phyloP scores from a whole-genome alignment of 2,329 filamentous ascomycete species.

The Pseudogymnoascus sp. region DNA sequence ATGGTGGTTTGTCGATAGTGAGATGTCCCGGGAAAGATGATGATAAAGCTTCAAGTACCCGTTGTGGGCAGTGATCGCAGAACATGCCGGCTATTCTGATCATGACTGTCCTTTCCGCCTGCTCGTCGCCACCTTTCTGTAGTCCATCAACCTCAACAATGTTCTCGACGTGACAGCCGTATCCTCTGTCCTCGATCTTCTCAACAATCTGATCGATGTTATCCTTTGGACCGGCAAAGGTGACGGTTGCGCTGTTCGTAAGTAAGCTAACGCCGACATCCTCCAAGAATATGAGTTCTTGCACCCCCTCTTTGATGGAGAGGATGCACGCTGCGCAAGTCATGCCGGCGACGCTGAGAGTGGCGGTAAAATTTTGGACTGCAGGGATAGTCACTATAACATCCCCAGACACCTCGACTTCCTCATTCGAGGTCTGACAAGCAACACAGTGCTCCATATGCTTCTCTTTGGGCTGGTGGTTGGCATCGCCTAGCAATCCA shows the following conservation, averaged over 20 bases:
- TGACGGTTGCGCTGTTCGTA: constrained; percentile 43
- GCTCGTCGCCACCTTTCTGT: constrained; percentile 13
- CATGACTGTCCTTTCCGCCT: constrained; percentile 8
- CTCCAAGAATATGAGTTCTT: constrained; percentile 36
- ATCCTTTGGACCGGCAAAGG: constrained; percentile 37
- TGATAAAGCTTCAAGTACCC: constrained; percentile 43
- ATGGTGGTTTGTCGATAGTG: constrained; percentile 43
- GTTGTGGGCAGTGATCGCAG: constrained; percentile 58
- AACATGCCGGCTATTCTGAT: constrained; percentile 63
- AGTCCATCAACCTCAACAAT: not conserved
- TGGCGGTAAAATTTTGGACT: constrained; percentile 26
- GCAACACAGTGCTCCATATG: constrained; percentile 3
- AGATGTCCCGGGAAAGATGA: constrained; percentile 33
- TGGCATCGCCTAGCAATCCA: constrained; percentile 2
- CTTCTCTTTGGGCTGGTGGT: not conserved
- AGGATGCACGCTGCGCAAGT: constrained; percentile 44
- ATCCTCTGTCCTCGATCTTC: constrained; percentile 39
- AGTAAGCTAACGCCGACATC: constrained; percentile 44
- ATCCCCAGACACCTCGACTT: constrained; percentile 2
- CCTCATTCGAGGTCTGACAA: constrained; percentile 2
- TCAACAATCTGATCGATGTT: constrained; percentile 38
- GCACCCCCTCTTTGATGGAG: constrained; percentile 36
- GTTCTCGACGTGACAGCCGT: constrained; percentile 9
- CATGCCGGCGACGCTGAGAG: constrained; percentile 43
- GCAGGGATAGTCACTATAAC: constrained; percentile 2